phyloP scores from a whole-genome alignment of 768 basidiomycete genomes.

The Boletus eberwhitei region DNA sequence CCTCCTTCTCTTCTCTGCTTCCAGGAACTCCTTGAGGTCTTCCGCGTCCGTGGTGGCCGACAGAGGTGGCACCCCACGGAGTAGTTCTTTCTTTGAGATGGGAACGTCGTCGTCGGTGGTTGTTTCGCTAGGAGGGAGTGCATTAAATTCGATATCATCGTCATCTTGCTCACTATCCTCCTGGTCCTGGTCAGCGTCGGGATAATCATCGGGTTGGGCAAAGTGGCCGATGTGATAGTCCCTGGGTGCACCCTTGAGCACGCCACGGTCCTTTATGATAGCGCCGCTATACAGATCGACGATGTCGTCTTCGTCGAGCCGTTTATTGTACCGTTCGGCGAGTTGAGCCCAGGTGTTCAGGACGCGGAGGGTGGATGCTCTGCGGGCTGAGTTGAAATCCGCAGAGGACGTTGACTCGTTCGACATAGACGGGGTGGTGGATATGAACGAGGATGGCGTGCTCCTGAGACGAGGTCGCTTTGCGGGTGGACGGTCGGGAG shows the following conservation, averaged over 20 bases:
- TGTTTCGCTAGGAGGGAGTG: slow-evolving; percentile 37
- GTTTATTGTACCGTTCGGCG: slow-evolving; percentile 62
- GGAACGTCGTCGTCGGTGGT: slow-evolving; percentile 26
- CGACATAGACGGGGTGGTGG: slow-evolving; percentile 33
- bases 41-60: slow-evolving; percentile 50
- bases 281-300: slow-evolving; percentile 60
- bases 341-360: slow-evolving; percentile 64
- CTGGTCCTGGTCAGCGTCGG: slow-evolving; percentile 39
- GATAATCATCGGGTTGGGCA: slow-evolving; percentile 37
- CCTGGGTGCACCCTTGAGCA: slow-evolving; percentile 44
- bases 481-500: slow-evolving; percentile 38
- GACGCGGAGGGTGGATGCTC: slow-evolving; percentile 51
- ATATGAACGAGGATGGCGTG: slow-evolving; percentile 42
- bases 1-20: slow-evolving; percentile 54
- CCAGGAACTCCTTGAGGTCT: slow-evolving; percentile 64
- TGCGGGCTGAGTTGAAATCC: slow-evolving; percentile 52
- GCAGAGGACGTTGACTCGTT: slow-evolving; percentile 27
- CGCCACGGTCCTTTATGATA: slow-evolving; percentile 69
- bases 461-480: slow-evolving; percentile 51
- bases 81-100: slow-evolving; percentile 31
- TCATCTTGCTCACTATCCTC: slow-evolving; percentile 52
- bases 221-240: slow-evolving; percentile 53
- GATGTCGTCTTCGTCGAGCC: slow-evolving; percentile 77
- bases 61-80: slow-evolving; percentile 43
- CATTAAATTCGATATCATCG: slow-evolving; percentile 55